Conservation (phyloP, 2,329 filamentous ascomycete species). For the Botrytis deweyae region DNA sequence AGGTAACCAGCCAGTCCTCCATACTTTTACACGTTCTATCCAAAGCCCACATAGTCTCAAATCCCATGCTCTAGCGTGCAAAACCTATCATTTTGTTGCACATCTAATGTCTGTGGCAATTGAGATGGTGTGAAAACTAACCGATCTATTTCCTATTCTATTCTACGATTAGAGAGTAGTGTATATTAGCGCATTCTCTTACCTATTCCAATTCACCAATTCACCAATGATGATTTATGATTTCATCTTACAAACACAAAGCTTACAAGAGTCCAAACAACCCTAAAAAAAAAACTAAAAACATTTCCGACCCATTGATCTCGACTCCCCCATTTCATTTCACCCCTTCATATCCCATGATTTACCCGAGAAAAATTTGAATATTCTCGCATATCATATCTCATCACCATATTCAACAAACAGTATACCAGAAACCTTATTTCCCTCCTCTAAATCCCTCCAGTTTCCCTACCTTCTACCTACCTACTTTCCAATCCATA, state of each 20-base stretch:
- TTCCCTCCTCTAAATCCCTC: too few relatives aligned
- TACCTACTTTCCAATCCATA: too few relatives aligned
- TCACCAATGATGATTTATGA: accelerated
- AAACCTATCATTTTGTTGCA: neutral
- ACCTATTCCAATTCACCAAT: neutral
- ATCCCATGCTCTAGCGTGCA: neutral
- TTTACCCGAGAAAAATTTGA: accelerated
- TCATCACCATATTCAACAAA: too few relatives aligned
- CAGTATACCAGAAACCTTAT: too few relatives aligned
- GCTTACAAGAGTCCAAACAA: neutral
- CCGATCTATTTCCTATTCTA: too few relatives aligned
- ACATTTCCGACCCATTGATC: neutral
- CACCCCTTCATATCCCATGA: neutral
- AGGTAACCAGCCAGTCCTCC: neutral
- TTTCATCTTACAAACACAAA: neutral
- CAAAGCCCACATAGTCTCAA: neutral
- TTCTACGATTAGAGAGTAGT: too few relatives aligned
- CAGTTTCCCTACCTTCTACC: too few relatives aligned
- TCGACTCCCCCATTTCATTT: neutral
- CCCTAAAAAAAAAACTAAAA: neutral
- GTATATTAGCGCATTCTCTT: neutral
- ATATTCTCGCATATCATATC: neutral
- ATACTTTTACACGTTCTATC: neutral
- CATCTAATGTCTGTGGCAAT: neutral
- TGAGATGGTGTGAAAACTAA: accelerated